These are phyloP conservation scores for Penicillium griseofulvum DNA, from an alignment of 2,329 filamentous ascomycete genomes.

Conservation along the genomic window DNA sequence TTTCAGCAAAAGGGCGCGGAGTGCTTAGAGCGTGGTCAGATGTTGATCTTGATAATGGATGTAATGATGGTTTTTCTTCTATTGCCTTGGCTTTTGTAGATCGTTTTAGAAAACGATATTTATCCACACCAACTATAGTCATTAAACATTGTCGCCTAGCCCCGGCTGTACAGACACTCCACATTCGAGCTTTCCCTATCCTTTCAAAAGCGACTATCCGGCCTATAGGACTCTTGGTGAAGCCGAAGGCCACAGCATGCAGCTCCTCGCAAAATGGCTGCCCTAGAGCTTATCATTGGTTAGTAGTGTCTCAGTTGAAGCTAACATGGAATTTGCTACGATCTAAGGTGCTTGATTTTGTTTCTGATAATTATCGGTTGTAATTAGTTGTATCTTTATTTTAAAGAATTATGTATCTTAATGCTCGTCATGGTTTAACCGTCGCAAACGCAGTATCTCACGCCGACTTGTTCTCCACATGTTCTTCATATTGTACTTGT, in stretches of 20 bases:
- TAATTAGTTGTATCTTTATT: not conserved
- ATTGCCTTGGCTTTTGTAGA: not conserved
- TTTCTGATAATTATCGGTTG: not conserved
- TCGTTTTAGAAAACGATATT: not conserved
- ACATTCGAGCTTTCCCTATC: too few relatives aligned
- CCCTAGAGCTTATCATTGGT: too few relatives aligned
- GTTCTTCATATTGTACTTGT: constrained; percentile 11
- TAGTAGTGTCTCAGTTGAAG: too few relatives aligned
- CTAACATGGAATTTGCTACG: too few relatives aligned
- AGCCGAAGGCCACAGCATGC: too few relatives aligned
- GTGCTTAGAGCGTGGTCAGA: constrained; percentile 16
- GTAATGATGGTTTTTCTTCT: constrained; percentile 25
- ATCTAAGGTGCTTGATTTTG: too few relatives aligned
- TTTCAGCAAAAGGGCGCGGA: constrained; percentile 13
- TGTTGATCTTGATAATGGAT: constrained; percentile 31
- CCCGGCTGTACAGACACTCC: not conserved
- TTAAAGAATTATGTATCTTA: not conserved
- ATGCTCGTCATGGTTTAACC: not conserved
- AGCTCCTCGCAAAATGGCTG: too few relatives aligned
- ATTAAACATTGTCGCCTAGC: not conserved
- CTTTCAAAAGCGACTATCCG: too few relatives aligned
- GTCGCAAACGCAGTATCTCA: not conserved
- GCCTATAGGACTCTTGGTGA: too few relatives aligned
- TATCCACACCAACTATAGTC: too few relatives aligned
- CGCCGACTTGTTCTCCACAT: constrained; percentile 6